A percentile compares a stretch with the other conserved stretches of the same genome.
These are phyloP conservation scores for Russula olivacea DNA, from an alignment of 768 basidiomycete genomes.

Conservation along the genomic window DNA sequence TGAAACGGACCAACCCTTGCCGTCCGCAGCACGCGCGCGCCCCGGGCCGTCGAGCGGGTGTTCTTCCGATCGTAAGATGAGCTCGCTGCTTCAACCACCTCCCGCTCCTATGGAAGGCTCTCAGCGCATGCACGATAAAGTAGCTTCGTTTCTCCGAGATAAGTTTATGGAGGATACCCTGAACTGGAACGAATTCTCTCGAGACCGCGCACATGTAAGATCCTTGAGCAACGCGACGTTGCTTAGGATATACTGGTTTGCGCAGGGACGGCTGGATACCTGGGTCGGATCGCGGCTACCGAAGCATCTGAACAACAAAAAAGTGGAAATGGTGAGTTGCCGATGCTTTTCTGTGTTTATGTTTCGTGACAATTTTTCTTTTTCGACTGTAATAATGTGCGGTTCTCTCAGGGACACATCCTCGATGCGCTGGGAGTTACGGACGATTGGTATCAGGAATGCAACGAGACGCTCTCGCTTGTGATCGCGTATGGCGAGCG, in stretches of 20 bases:
- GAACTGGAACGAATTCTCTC: conserved; percentile 14
- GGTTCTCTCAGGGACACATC: conserved; percentile 7
- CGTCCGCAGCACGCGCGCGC: too few species aligned
- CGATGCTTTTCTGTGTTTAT: too few species aligned
- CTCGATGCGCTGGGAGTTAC: conserved; percentile 13
- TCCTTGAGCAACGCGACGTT: conserved; percentile 10
- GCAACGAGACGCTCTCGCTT: too few species aligned
- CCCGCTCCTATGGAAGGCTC: conserved; percentile 1
- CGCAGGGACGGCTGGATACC: conserved; percentile 4
- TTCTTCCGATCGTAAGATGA: too few species aligned
- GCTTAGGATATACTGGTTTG: conserved; percentile 18
- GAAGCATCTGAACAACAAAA: conserved; percentile 6
- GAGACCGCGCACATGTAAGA: conserved; percentile 1
- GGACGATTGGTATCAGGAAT: conserved; percentile 19
- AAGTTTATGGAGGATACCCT: not conserved
- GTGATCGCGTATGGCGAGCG: conserved; percentile 15
- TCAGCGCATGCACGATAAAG: conserved; percentile 3
- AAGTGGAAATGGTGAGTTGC: conserved; percentile 8
- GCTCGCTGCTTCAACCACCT: conserved; percentile 1
- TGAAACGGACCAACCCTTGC: conserved; percentile 10
- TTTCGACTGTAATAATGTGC: too few species aligned
- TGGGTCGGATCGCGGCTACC: conserved; percentile 14
- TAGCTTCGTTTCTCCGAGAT: conserved; percentile 3
- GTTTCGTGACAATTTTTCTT: too few species aligned
- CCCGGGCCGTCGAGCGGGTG: too few species aligned